Conservation (phyloP, 345 rosid genomes). For the Salix dunnii region DNA sequence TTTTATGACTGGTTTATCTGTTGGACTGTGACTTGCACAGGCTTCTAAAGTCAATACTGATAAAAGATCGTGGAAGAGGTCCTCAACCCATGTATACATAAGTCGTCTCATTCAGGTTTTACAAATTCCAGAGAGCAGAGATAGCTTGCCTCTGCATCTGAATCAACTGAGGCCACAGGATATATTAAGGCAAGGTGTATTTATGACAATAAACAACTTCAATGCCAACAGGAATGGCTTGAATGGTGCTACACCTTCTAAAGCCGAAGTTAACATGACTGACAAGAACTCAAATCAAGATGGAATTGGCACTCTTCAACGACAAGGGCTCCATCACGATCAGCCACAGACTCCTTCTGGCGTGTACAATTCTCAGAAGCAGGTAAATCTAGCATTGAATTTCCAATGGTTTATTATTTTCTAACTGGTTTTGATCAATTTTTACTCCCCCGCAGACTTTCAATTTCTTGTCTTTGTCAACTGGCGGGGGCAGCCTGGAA, state of each 20-base stretch:
- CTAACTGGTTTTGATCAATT: constrained; percentile 17
- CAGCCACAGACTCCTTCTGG: constrained; percentile 19
- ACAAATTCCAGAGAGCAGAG: constrained; percentile 35
- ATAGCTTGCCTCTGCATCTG: constrained; percentile 17
- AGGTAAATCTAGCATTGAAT: constrained; percentile 31
- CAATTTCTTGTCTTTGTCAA: constrained; percentile 58
- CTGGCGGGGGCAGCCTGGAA: constrained; percentile 33
- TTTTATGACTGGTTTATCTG: neutral
- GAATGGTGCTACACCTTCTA: constrained; percentile 13
- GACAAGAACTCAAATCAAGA: constrained; percentile 26
- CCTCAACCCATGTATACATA: constrained; percentile 64
- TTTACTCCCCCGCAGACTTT: constrained; percentile 42
- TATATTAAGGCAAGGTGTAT: constrained; percentile 31
- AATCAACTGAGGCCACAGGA: constrained; percentile 32
- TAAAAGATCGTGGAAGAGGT: constrained; percentile 46
- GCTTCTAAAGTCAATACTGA: constrained; percentile 22
- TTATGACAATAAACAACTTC: constrained; percentile 22
- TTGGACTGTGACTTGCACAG: constrained; percentile 27
- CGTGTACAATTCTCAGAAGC: constrained; percentile 35
- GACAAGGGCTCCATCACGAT: constrained; percentile 26
- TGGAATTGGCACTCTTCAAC: constrained; percentile 25
- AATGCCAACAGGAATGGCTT: constrained; percentile 20
- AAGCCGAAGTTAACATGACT: neutral
- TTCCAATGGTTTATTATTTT: neutral
- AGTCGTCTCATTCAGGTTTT: constrained; percentile 50